Evolutionary conservation across 2,329 filamentous ascomycete genomes (phyloP).

Genomic region (Colletotrichum noveboracense): DNA sequence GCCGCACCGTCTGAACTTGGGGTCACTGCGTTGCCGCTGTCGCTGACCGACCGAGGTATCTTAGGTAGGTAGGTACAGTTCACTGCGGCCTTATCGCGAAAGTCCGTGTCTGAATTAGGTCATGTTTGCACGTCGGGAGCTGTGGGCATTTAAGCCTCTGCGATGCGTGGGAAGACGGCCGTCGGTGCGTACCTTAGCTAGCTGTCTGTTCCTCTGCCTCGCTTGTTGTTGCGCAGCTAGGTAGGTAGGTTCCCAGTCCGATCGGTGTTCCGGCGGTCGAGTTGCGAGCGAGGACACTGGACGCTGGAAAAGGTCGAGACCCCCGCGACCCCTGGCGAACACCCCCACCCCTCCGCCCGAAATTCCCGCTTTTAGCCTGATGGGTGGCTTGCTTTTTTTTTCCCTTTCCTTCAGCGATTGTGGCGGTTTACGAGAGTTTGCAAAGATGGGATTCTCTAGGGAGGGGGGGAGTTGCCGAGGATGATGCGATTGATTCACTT

Average conservation of each 20-base stretch:
- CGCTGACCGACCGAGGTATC: background rate
- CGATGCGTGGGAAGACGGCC: background rate
- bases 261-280: background rate
- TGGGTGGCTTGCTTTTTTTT: background rate
- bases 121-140: background rate
- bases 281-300: background rate
- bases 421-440: background rate
- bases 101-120: rapidly evolving
- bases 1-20: background rate
- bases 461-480: background rate
- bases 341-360: background rate
- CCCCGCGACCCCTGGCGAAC: background rate
- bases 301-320: background rate
- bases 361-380: slow-evolving; percentile 7
- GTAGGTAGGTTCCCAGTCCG: background rate
- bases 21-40: background rate
- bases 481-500: background rate
- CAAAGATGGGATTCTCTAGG: background rate
- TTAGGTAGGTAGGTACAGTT: too few species aligned
- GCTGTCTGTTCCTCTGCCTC: background rate
- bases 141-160: background rate
- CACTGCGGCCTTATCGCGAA: background rate
- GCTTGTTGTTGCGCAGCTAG: background rate
- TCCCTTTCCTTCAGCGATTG: background rate
- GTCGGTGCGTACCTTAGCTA: too few species aligned